phyloP scores from a whole-genome alignment of 306 rosid species.

The Boehmeria nivea region DNA sequence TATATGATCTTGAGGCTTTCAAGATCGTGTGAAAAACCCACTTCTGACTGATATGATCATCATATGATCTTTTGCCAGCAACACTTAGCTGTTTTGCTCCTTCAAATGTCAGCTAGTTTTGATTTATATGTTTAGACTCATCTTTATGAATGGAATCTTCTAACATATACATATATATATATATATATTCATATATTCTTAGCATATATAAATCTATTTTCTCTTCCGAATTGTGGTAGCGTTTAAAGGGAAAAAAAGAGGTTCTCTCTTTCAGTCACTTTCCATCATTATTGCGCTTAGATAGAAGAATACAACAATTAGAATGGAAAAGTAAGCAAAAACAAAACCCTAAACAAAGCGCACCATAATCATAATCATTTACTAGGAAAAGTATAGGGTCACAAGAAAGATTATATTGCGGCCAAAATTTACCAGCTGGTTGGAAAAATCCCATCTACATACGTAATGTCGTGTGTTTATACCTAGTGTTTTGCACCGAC shows the following conservation, averaged over 20 bases:
- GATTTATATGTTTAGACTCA: conserved; percentile 56
- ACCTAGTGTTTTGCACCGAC: no score
- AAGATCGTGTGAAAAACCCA: conserved; percentile 48
- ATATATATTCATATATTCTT: no score
- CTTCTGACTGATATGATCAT: conserved; percentile 22
- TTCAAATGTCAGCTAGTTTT: conserved; percentile 55
- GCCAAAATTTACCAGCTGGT: no score
- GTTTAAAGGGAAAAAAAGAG: conserved; percentile 18
- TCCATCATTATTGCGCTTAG: conserved; percentile 19
- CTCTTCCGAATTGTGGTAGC: conserved; percentile 23
- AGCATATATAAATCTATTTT: no score
- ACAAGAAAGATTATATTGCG: no score
- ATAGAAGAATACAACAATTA: no score
- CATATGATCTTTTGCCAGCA: conserved; percentile 41
- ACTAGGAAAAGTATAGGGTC: no score
- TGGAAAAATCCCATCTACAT: no score
- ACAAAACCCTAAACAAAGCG: no score
- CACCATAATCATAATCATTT: no score
- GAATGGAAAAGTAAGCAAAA: no score
- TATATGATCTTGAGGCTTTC: conserved; percentile 60
- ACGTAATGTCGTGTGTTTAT: no score
- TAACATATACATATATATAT: conserved; percentile 28
- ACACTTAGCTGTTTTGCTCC: conserved; percentile 50
- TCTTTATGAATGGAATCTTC: conserved; percentile 68
- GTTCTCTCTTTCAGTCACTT: conserved; percentile 19